Conservation (phyloP, 495 filamentous ascomycete genomes). For the Usnea hakonensis region DNA sequence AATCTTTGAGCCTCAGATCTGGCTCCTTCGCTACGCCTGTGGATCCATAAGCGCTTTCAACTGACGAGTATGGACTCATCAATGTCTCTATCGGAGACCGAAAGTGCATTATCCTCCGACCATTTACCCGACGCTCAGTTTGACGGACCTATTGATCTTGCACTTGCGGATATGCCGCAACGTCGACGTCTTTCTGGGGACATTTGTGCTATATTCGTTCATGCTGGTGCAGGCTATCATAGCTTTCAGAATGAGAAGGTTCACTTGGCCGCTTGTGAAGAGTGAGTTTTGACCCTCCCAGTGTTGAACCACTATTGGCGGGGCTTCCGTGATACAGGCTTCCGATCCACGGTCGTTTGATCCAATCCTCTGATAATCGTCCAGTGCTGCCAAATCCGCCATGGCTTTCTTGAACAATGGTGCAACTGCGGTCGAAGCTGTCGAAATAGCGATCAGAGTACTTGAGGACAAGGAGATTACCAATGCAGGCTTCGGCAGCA, state of each 20-base stretch:
- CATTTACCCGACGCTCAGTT: slow-evolving; percentile 9
- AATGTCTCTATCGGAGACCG: neutral
- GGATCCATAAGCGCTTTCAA: slow-evolving; percentile 8
- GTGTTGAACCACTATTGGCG: neutral
- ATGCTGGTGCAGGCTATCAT: slow-evolving; percentile 95
- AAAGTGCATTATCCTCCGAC: neutral
- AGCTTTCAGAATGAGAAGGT: slow-evolving; percentile 71
- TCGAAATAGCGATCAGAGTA: slow-evolving; percentile 77
- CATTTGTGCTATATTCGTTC: slow-evolving; percentile 75
- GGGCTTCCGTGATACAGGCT: neutral
- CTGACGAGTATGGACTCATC: neutral
- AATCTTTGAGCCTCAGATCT: neutral
- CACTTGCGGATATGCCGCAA: slow-evolving; percentile 5
- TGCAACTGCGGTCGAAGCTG: slow-evolving; percentile 77
- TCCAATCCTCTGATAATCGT: slow-evolving; percentile 9
- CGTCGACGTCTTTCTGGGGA: slow-evolving; percentile 34
- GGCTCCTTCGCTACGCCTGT: slow-evolving; percentile 11
- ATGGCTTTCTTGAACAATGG: slow-evolving; percentile 74
- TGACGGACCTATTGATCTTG: slow-evolving; percentile 17
- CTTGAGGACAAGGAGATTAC: slow-evolving; percentile 93
- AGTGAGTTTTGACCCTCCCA: slow-evolving; percentile 51
- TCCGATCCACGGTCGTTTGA: neutral
- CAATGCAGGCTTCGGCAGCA: slow-evolving; percentile 93
- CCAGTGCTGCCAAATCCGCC: slow-evolving; percentile 68
- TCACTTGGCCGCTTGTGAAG: slow-evolving; percentile 77